Percentiles rank a stretch among this genome's conserved stretches.
These are phyloP conservation scores for Aspergillus hiratsukae DNA, from an alignment of 2,329 filamentous ascomycete genomes.

Conservation along the genomic window DNA sequence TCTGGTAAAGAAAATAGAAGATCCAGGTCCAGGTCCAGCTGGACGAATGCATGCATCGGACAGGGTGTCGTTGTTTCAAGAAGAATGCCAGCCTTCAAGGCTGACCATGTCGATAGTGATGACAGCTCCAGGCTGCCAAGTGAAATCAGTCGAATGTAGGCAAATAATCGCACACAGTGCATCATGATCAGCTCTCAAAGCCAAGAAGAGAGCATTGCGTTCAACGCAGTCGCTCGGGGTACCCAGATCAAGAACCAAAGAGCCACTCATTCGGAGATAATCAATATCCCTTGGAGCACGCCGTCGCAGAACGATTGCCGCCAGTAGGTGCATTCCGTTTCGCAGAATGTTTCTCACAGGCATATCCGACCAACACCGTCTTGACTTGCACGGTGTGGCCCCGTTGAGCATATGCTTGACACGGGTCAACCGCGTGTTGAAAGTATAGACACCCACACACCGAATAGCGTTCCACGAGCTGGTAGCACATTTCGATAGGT, in stretches of 20 bases:
- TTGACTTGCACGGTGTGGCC: constrained; percentile 69
- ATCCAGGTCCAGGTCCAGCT: not conserved
- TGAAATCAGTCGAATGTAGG: not conserved
- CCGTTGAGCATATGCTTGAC: constrained; percentile 66
- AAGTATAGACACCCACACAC: constrained; percentile 87
- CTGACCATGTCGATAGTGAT: not conserved
- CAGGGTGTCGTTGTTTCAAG: not conserved
- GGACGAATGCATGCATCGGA: not conserved
- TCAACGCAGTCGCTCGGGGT: not conserved
- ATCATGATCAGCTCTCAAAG: too few species aligned
- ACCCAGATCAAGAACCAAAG: too few species aligned
- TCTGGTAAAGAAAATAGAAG: not conserved
- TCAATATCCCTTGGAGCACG: constrained; percentile 20
- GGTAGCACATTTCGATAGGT: constrained; percentile 70
- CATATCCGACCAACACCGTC: constrained; percentile 77
- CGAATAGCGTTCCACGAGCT: constrained; percentile 79
- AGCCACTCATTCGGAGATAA: not conserved
- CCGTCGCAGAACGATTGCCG: constrained; percentile 19
- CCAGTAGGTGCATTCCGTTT: constrained; percentile 4
- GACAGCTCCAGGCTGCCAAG: not conserved
- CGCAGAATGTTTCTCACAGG: constrained; percentile 57
- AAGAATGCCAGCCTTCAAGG: not conserved
- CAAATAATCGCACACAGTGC: not conserved
- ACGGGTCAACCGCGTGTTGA: constrained; percentile 79
- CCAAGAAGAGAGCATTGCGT: not conserved